Evolutionary conservation across 495 filamentous ascomycete genomes (phyloP).

Genomic region (Bombardia bombarda): DNA sequence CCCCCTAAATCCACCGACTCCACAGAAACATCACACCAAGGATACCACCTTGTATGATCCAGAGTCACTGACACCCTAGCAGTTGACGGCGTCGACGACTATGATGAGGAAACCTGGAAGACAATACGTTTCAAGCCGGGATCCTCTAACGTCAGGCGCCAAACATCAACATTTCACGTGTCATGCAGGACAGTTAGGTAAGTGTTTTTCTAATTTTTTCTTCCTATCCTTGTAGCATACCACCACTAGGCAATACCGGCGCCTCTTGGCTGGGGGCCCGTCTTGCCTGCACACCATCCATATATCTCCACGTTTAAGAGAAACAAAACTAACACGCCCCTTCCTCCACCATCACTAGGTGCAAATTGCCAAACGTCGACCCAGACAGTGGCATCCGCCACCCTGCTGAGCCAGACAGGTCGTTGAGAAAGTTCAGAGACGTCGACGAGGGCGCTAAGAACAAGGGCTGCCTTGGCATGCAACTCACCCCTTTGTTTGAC

Average conservation of each 20-base stretch:
- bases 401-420: conserved; percentile 61
- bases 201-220: too few relatives aligned
- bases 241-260: too few relatives aligned
- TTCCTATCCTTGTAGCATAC: too few relatives aligned
- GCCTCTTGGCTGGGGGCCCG: too few relatives aligned
- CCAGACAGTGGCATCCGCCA: conserved; percentile 65
- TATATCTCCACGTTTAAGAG: too few relatives aligned
- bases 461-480: conserved; percentile 75
- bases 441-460: conserved; percentile 67
- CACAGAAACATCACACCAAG: neutral
- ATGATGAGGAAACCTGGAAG: conserved; percentile 74
- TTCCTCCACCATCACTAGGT: conserved; percentile 36
- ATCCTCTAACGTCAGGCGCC: conserved; percentile 15
- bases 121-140: conserved; percentile 51
- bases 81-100: conserved; percentile 32
- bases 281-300: too few relatives aligned
- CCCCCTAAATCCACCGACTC: too few relatives aligned
- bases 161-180: conserved; percentile 40
- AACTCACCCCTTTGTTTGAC: conserved; percentile 59
- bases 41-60: neutral
- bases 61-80: conserved; percentile 8
- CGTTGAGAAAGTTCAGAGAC: conserved; percentile 58
- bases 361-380: conserved; percentile 78
- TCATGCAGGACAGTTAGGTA: conserved; percentile 60
- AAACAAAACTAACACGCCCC: conserved; percentile 2